Evolutionary conservation across 345 rosid species (phyloP).

Genomic region (Eutrema japonicum): DNA sequence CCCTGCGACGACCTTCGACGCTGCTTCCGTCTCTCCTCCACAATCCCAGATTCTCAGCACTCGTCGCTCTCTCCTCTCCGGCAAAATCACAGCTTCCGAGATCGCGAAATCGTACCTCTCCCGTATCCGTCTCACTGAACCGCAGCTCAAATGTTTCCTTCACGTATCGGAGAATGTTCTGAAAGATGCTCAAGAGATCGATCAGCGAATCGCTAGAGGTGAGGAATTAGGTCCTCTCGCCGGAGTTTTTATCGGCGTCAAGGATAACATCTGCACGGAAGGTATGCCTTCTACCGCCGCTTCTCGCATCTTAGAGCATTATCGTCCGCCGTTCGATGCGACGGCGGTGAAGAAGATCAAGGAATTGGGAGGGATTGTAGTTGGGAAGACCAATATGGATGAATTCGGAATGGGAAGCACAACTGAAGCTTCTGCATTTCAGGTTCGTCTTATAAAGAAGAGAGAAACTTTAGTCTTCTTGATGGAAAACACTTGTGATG

Average conservation of each 20-base stretch:
- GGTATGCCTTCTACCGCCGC: constrained; percentile 93
- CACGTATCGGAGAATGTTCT: constrained; percentile 65
- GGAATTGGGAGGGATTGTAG: constrained; percentile 72
- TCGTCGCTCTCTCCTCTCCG: constrained; percentile 77
- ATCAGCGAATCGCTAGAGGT: constrained; percentile 52
- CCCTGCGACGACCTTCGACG: constrained; percentile 8
- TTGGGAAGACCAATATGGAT: constrained; percentile 92
- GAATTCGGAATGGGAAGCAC: constrained; percentile 97
- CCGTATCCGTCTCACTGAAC: constrained; percentile 71
- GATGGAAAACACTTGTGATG: background rate
- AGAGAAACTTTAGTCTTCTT: background rate
- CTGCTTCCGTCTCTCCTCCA: constrained; percentile 43
- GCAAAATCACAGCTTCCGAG: constrained; percentile 63
- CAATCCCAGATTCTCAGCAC: constrained; percentile 70
- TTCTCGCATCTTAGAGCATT: constrained; percentile 70
- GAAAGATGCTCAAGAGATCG: constrained; percentile 59
- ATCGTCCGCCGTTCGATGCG: constrained; percentile 82
- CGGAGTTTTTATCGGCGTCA: constrained; percentile 77
- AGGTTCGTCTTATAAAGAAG: constrained; percentile 50
- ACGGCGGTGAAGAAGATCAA: constrained; percentile 70
- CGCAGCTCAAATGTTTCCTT: constrained; percentile 76
- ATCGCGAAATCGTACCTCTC: constrained; percentile 71
- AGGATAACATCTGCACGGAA: constrained; percentile 84
- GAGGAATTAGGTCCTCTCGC: constrained; percentile 78
- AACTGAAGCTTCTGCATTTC: constrained; percentile 83